A percentile compares a stretch with the other conserved stretches of the same genome.
Evolutionary conservation across 371 early-diverging fungal genomes (phyloP).

Genomic region (Mortierella sp.): DNA sequence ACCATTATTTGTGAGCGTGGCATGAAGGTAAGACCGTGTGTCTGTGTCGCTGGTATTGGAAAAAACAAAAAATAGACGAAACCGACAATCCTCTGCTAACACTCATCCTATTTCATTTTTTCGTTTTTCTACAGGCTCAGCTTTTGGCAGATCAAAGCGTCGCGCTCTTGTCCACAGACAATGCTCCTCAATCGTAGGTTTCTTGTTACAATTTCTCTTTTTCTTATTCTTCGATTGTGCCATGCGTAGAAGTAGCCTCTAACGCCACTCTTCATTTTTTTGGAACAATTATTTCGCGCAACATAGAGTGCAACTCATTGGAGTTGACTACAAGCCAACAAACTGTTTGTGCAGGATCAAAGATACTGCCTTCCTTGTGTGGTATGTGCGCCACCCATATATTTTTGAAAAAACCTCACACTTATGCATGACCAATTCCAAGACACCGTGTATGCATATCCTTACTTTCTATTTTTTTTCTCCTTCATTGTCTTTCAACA

Average conservation of each 20-base stretch:
- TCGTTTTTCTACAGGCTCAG: constrained; percentile 34
- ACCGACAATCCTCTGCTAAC: background rate
- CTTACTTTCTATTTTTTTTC: background rate
- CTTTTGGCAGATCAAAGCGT: constrained; percentile 87
- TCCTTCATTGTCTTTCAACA: background rate
- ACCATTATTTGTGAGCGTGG: constrained; percentile 78
- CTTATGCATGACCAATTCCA: no score
- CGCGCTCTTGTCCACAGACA: constrained; percentile 88
- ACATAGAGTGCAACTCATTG: constrained; percentile 81
- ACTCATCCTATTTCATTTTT: background rate
- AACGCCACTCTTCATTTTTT: background rate
- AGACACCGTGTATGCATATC: background rate
- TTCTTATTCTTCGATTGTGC: background rate
- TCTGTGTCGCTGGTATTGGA: background rate
- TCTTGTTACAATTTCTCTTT: background rate
- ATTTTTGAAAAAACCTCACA: background rate
- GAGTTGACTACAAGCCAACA: constrained; percentile 86
- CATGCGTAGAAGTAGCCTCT: background rate
- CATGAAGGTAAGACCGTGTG: constrained; percentile 87
- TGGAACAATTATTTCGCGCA: background rate
- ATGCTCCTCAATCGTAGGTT: constrained; percentile 82
- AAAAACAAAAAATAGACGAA: background rate
- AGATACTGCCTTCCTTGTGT: constrained; percentile 92
- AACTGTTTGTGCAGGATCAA: constrained; percentile 92
- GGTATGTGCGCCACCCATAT: constrained; percentile 65